Evolutionary conservation across 1,284 basidiomycete genomes (phyloP), one percentile per base, ranked within the genome.

Genomic region (Neolentinus lepideus): DNA sequence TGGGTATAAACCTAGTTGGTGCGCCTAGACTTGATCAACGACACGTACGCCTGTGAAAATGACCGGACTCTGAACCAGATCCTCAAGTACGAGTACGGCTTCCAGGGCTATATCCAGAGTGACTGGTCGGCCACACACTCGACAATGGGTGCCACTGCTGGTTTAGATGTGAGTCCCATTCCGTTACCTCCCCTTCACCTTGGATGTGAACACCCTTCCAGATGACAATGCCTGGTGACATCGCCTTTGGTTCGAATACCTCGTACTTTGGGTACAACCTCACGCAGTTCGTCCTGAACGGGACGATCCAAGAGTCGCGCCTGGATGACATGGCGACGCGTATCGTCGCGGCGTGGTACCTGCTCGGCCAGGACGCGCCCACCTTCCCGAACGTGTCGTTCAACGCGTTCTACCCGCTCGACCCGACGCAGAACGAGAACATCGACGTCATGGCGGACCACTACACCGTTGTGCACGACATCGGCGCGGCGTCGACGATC

Each of bases 31-130:
- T 64, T 79, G 38, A 73, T 93, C 64, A 94, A 94, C 67, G 83
- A 81, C 31, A 90, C 87, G 0, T 88, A 84, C 57, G 84, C 90
- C 1, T 93, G 90, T 68, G 83, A 91, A 67, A 92, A 90, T 64
- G 77, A 84, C 63, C 79, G 84, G 61, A 76, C 84, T 36, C 69
- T 92, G 66, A 94, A 92, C 71, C 78, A 83, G 55, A 76, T 93
- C 36, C 74, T 94, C 58, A 94, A 94, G 72, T 73, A 76, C 26
- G 89, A 94, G 70, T 80, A 83, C 55, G 87, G 85, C 2, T 94
- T 92, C 78, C 84, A 86, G 67, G 91, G 91, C 24, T 88, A 75
- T 63, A 73, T 85, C 54, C 78, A 83, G 79, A 81, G 79, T 1
- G 89, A 91, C 68, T 92, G 89, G 89, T 65, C 66, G 38, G 85